Base-by-base conservation (phyloP, 495 filamentous ascomycete species). In the Beverwykella pulmonaria region DNA sequence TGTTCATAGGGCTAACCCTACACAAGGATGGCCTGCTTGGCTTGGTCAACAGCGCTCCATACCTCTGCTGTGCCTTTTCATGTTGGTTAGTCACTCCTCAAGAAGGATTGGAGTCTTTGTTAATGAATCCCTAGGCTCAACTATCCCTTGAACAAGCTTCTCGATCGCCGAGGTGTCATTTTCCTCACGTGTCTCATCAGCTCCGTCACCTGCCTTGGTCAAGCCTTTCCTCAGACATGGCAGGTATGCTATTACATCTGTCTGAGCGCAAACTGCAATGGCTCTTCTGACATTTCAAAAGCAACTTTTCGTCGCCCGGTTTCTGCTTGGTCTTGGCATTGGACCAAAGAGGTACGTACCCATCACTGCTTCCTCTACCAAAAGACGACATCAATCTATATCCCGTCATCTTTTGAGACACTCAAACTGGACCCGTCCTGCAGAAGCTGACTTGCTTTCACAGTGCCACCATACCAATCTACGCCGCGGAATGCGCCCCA, bases 151-250 rank as follows among this genome's bases (percentile, higher is more conserved):
- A 96, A 96, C 75, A 85, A 87, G 63, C 81, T 76, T 60, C 89
- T 93, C 66, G 92, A 91, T 23, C 87, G 92, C 56, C 86, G 92
- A 1, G 90, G 92, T 8, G 93, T 91, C 14, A 90, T 96, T 55
- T 93, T 95, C 74, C 78, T 94, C 48, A 86, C 88, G 19, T 92
- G 88, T 72, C 73, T 82, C 14, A 82, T 90, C 65, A 55, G 53
- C 27, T 86, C 87, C 4, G 70, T 88, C 14, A 83, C 90, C 7
- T 92, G 88, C 75, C 83, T 96, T 62, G 92, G 90, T 87, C 53
- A 90, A 73, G 90, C 83, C 0, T 90, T 90, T 59, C 83, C 86
- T 26, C 87, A 89, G 60, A 49, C 54, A 47, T 46, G n/a, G n/a
- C 17, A 14, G n/a, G 9, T 9, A 17, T n/a, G n/a, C n/a, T n/a